A percentile compares a stretch with the other conserved stretches of the same genome.
phyloP scores from a whole-genome alignment of 2,329 filamentous ascomycete genomes.

The Laburnicola sp. region DNA sequence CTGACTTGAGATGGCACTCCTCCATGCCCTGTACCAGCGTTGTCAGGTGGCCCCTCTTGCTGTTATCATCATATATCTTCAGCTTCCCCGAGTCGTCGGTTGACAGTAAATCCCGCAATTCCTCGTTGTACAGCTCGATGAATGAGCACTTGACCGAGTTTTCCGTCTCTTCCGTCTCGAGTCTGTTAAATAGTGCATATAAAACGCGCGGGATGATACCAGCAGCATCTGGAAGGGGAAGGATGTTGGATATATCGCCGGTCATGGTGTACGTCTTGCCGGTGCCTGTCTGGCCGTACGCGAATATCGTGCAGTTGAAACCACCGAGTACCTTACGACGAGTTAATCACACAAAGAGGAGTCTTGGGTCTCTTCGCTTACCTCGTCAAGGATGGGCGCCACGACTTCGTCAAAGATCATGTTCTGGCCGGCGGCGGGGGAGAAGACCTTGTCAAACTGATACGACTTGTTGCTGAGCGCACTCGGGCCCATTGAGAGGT shows the following conservation, averaged over 20 bases:
- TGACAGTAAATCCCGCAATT: conserved; percentile 85
- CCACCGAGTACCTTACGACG: conserved; percentile 76
- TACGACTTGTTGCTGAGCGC: conserved; percentile 95
- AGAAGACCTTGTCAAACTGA: conserved; percentile 96
- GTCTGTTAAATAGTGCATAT: conserved; percentile 81
- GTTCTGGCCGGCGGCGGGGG: conserved; percentile 86
- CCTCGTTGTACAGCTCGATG: conserved; percentile 98
- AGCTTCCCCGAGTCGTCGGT: conserved; percentile 80
- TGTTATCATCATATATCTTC: conserved; percentile 90
- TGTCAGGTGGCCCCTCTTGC: conserved; percentile 78
- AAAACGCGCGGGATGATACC: conserved; percentile 94
- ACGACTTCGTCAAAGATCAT: conserved; percentile 97
- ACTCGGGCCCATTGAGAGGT: conserved; percentile 89
- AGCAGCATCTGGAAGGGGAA: conserved; percentile 84
- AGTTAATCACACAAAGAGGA: conserved; percentile 11
- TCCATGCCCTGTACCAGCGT: conserved; percentile 98
- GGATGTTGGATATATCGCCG: conserved; percentile 91
- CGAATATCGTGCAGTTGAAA: conserved; percentile 98
- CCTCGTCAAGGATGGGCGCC: conserved; percentile 88
- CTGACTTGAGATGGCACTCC: conserved; percentile 86
- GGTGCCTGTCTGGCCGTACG: conserved; percentile 96
- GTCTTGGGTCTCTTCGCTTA: conserved; percentile 43
- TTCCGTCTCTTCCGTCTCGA: conserved; percentile 76
- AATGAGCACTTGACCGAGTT: conserved; percentile 96
- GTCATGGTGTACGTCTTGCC: conserved; percentile 99